These are phyloP conservation scores for Pugionium dolabratum DNA, from an alignment of 345 rosid genomes.

Conservation along the genomic window DNA sequence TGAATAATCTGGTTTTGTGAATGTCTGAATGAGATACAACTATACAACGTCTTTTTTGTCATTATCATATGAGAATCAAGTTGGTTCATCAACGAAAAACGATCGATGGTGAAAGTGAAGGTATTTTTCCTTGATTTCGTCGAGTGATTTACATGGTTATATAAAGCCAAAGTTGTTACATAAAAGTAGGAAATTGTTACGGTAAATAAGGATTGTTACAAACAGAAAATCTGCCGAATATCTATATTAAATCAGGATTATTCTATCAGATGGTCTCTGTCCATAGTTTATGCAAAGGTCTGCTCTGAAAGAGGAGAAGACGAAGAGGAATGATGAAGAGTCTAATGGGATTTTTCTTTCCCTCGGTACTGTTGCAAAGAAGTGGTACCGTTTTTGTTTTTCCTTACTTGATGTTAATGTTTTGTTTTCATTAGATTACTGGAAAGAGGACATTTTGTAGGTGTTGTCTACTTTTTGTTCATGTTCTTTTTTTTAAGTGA, in stretches of 20 bases:
- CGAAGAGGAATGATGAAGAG: constrained; percentile 46
- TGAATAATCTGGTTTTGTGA: neutral
- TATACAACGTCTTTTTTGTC: no score
- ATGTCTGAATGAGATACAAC: neutral
- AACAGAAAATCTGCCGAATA: no score
- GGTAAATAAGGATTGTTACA: no score
- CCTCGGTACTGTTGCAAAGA: constrained; percentile 46
- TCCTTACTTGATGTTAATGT: constrained; percentile 3
- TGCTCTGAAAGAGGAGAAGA: constrained; percentile 60
- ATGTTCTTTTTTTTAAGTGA: neutral
- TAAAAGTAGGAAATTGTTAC: no score
- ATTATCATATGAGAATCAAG: neutral
- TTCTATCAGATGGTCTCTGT: no score
- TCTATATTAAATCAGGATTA: no score
- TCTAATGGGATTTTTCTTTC: constrained; percentile 54
- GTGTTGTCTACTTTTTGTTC: neutral
- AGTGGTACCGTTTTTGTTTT: constrained; percentile 49
- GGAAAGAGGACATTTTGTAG: neutral
- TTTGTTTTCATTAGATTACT: constrained; percentile 21
- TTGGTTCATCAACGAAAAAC: neutral
- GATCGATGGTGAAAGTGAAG: no score
- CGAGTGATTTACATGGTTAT: no score
- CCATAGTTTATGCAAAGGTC: constrained; percentile 87
- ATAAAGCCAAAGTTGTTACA: no score
- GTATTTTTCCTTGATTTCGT: no score